Percentiles rank a stretch among this genome's conserved stretches.
phyloP scores from a whole-genome alignment of 768 basidiomycete species.

The Lactarius pseudohatsudake region DNA sequence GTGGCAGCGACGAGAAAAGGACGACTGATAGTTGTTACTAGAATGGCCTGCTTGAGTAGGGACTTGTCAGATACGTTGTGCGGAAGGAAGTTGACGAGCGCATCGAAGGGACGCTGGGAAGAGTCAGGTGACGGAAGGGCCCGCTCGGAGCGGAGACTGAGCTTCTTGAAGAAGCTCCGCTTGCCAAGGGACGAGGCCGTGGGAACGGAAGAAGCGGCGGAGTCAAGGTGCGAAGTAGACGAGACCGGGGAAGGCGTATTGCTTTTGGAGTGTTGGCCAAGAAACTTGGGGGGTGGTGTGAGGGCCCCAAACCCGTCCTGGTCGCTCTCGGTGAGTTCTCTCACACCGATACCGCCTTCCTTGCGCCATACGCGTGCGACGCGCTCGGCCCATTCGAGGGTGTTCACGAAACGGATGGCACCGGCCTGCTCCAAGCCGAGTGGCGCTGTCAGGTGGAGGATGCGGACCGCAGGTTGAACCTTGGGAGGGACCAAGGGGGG shows the following conservation, averaged over 20 bases:
- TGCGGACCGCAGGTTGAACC: slow-evolving; percentile 37
- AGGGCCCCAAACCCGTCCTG: slow-evolving; percentile 33
- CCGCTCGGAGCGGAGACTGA: slow-evolving; percentile 11
- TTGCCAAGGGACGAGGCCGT: slow-evolving; percentile 8
- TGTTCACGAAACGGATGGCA: slow-evolving; percentile 38
- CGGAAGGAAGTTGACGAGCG: slow-evolving; percentile 41
- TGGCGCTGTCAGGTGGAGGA: slow-evolving; percentile 38
- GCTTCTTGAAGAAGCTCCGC: slow-evolving; percentile 11
- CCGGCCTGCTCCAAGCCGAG: slow-evolving; percentile 37
- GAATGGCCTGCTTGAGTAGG: slow-evolving; percentile 41
- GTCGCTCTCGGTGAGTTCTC: slow-evolving; percentile 32
- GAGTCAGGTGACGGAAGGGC: slow-evolving; percentile 35
- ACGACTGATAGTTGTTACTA: slow-evolving; percentile 41
- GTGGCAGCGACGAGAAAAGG: slow-evolving; percentile 37
- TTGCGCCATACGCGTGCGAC: slow-evolving; percentile 41
- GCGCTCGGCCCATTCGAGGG: slow-evolving; percentile 44
- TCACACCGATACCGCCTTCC: slow-evolving; percentile 34
- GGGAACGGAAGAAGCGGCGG: neutral
- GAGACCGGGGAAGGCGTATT: slow-evolving; percentile 7
- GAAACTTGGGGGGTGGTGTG: slow-evolving; percentile 32
- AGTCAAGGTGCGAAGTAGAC: neutral
- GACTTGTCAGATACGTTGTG: slow-evolving; percentile 35
- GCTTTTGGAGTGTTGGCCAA: slow-evolving; percentile 9
- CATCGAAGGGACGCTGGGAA: slow-evolving; percentile 41
- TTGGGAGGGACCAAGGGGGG: slow-evolving; percentile 35